Evolutionary conservation across 148 eudicot genomes (phyloP), one percentile per base, ranked within the genome.

Genomic region (Vaccinium myrtillus): DNA sequence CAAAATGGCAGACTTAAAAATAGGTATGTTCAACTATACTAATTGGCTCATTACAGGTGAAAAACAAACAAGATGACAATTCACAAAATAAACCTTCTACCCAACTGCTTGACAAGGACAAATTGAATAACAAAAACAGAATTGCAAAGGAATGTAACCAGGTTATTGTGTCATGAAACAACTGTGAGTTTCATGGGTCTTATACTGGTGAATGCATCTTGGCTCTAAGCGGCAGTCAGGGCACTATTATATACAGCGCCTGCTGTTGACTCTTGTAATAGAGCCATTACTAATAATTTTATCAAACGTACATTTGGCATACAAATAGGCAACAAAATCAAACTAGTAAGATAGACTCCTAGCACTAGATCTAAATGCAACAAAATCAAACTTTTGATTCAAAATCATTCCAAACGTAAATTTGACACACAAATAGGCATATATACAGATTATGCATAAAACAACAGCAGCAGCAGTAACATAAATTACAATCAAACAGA

Each of bases 181-280:
- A 88, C 13, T 61, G 25, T 79, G 54, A 8, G 39, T 75, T 88
- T 76, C 86, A 81, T 82, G 91, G 90, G 84, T 90, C 91, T 90
- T 90, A 83, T 75, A 76, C 87, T 85, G 39, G 81, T 78, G 67
- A 59, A 74, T 90, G 9, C 18, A 53, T 90, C 21, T 90, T 25
- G 90, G 91, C 90, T 90, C 90, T 74, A 90, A 59, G 91, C 91
- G 91, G 91, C 91, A 90, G 91, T 27, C 85, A 84, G 88, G 83
- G 75, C 86, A 76, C 89, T 82, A 90, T 73, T 23, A 67, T 76
- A 82, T n/a, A 36, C 7, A 81, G 85, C 83, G 77, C 88, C 87
- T 81, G 89, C 91, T 90, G 91, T 73, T 82, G 91, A 90, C 91
- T 90, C 91, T 16, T 8, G 19, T 32, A 73, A 73, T 83, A 58